Base-by-base conservation (phyloP, 306 rosid species). In the Castanea mollissima region DNA sequence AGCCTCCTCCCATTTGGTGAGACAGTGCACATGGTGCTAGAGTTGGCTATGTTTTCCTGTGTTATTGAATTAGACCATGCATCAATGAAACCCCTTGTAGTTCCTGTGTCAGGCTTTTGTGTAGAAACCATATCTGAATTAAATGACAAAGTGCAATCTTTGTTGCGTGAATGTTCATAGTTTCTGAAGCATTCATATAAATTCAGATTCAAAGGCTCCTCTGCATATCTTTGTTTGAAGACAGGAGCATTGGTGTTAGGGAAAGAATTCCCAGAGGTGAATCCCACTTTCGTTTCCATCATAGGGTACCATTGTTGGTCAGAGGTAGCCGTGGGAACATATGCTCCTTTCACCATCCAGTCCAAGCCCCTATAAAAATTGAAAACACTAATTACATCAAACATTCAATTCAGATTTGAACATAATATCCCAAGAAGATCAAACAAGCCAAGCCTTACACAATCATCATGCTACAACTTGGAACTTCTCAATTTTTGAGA, bases 61-160 rank as follows among this genome's bases (percentile, higher is more conserved):
- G 83, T 41, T 23, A 16, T 80, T 62, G 90, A 5, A 35, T 89
- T 88, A 14, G 96, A 86, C 94, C 97, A 92, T 10, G 96, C 96
- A 35, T 92, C 97, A 71, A 91, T 89, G 78, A 86, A 92, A 68
- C 83, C 83, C 75, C 88, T 86, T 70, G 92, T 88, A 70, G 89
- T 81, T 71, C 81, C 85, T 0, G 82, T 29, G 73, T 79, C 83
- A 25, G 70, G 76, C 41, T 68, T 74, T 21, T 76, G 85, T 74
- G 82, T 55, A 20, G 85, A 83, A 75, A 76, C 78, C 74, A 79
- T 29, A 15, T 87, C 87, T 14, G 92, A 86, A 71, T 85, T 80
- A 9, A 82, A 73, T 78, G 85, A 86, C 55, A 82, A 18, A 52
- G 80, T 64, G 46, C 77, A 84, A 5, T 78, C 83, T 38, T 64